phyloP scores from a whole-genome alignment of 306 rosid genomes.

The Castanea crenata region DNA sequence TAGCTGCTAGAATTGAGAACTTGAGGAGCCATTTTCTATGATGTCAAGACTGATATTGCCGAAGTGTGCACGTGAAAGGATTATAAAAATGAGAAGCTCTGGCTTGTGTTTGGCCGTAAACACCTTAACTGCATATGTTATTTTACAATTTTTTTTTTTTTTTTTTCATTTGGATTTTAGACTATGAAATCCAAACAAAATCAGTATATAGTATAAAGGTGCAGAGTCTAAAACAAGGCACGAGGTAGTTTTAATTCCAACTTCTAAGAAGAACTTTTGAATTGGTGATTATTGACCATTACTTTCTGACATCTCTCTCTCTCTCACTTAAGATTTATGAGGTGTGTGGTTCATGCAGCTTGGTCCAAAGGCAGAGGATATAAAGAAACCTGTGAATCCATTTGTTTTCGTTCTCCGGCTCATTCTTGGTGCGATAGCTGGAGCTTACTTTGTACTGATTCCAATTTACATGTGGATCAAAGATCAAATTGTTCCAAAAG shows the following conservation, averaged over 20 bases:
- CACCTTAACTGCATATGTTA: neutral
- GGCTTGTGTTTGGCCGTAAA: neutral
- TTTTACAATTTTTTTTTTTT: neutral
- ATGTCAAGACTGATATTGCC: neutral
- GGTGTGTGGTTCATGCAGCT: constrained; percentile 50
- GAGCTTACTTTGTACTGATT: constrained; percentile 60
- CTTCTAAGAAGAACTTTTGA: neutral
- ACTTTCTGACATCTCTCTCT: neutral
- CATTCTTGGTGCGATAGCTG: constrained; percentile 68
- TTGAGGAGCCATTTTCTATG: neutral
- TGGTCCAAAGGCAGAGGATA: constrained; percentile 84
- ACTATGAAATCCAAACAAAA: neutral
- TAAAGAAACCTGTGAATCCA: constrained; percentile 60
- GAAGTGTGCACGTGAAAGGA: neutral
- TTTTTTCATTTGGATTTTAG: neutral
- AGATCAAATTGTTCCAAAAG: constrained; percentile 72
- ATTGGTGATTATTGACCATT: neutral
- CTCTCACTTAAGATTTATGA: neutral
- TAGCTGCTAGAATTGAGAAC: neutral
- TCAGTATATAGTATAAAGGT: neutral
- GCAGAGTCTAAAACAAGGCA: neutral
- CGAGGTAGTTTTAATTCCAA: neutral
- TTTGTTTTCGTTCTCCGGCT: constrained; percentile 56
- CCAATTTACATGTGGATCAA: constrained; percentile 93
- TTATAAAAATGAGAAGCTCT: neutral